Base-by-base conservation (phyloP, 495 filamentous ascomycete species). In the Tuber umbilicatum region DNA sequence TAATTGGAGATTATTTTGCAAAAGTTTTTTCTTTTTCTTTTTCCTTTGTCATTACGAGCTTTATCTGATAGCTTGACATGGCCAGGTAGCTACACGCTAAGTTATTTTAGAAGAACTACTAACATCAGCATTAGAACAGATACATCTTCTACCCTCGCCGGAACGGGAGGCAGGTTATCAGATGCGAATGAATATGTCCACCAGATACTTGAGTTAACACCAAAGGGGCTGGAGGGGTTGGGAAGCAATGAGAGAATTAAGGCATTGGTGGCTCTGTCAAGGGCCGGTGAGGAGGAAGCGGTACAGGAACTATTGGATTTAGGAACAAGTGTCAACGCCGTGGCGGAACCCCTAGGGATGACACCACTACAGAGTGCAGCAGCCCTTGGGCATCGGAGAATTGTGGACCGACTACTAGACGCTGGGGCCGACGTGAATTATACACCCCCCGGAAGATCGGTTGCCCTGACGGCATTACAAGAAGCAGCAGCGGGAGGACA, bases 401-500 rank as follows among this genome's bases (percentile, higher is more conserved):
- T 74, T 3, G 73, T 74, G 5, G 3, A 19, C 35, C 70, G 27
- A n/a, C 69, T 74, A 5, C 68, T 74, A 23, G 41, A 5, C 4
- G 41, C 41, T 31, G 70, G 73, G 37, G 43, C 73, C 21, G 35
- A 74, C 64, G 23, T 41, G 10, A 74, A 74, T 6, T 69, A 47
- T 5, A 27, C 10, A 9, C 31, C 70, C 7, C 42, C 37, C 42
- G 69, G 35, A 73, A 40, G 21, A 35, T 64, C 16, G 12, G 27
- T 4, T 5, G 27, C 55, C 27, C 27, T 64, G 27, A 74, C 75
- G 4, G 68, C 71, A 39, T 19, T 76, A 4, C 72, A 60, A 12
- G 68, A 45, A 64, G 75, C 75, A 6, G 75, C 72, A 9, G 60
- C 69, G 6, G 10, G 43, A 4, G 68, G 68, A 16, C 67, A 76